Conservation (phyloP, 2,329 filamentous ascomycete species). For the Phyllosticta citribraziliensis region DNA sequence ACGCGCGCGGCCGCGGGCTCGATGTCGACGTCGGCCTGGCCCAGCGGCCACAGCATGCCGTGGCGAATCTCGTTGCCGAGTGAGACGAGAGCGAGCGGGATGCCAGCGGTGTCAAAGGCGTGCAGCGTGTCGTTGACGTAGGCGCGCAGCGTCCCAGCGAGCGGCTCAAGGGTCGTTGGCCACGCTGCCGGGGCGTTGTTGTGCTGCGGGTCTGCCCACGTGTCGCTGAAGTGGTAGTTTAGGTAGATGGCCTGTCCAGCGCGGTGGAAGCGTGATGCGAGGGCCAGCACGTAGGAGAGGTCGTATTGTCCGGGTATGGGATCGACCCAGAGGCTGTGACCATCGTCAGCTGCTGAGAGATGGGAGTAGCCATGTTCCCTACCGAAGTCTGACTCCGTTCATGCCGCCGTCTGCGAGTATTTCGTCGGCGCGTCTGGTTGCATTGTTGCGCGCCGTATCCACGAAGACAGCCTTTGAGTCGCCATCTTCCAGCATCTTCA, state of each 20-base stretch:
- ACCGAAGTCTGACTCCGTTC: constrained; percentile 7
- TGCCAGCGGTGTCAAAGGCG: constrained; percentile 45
- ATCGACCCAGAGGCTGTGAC: constrained; percentile 45
- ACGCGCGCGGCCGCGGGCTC: constrained; percentile 37
- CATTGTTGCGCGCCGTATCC: constrained; percentile 19
- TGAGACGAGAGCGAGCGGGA: constrained; percentile 53
- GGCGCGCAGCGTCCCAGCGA: constrained; percentile 56
- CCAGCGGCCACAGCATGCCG: constrained; percentile 58
- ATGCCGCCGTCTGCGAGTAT: constrained; percentile 10
- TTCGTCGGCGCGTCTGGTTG: constrained; percentile 19
- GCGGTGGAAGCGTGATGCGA: constrained; percentile 54
- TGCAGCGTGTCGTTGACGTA: constrained; percentile 57
- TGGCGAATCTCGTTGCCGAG: constrained; percentile 65
- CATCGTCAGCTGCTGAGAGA: constrained; percentile 13
- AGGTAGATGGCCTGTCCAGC: constrained; percentile 52
- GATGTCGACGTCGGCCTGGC: constrained; percentile 30
- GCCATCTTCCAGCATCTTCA: constrained; percentile 6
- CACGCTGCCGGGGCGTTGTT: constrained; percentile 56
- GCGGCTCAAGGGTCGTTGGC: constrained; percentile 42
- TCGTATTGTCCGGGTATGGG: constrained; percentile 54
- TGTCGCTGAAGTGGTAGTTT: constrained; percentile 59
- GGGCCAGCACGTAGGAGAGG: constrained; percentile 57
- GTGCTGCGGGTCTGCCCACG: constrained; percentile 58
- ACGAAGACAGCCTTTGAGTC: constrained; percentile 21
- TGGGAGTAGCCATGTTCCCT: background rate